Conservation (phyloP, 1,284 basidiomycete genomes). For the Leccinum griseonigrum region DNA sequence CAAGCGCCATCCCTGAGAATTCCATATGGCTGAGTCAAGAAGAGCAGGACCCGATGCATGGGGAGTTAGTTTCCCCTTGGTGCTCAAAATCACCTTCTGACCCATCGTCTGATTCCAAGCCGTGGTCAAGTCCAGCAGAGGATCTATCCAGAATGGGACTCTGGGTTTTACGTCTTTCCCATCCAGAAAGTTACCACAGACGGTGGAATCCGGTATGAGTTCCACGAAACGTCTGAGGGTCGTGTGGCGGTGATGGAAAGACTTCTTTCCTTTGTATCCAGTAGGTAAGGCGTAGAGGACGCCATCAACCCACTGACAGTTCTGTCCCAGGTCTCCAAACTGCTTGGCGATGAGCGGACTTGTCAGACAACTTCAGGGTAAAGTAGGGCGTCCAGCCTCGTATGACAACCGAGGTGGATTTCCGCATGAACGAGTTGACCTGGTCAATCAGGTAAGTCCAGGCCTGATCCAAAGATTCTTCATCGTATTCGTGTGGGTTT, state of each 20-base stretch:
- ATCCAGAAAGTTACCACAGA: not conserved
- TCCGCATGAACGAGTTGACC: not conserved
- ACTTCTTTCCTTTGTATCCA: not conserved
- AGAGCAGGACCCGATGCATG: not conserved
- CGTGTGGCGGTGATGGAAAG: not conserved
- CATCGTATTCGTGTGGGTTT: not conserved
- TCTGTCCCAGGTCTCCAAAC: not conserved
- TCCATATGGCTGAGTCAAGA: not conserved
- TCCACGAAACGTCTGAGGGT: not conserved
- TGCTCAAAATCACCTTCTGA: not conserved
- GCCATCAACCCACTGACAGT: not conserved
- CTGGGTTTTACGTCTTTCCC: not conserved
- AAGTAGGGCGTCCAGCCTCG: not conserved
- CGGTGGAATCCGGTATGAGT: not conserved
- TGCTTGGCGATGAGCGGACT: not conserved
- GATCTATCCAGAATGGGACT: not conserved
- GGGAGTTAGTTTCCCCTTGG: not conserved
- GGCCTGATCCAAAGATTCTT: not conserved
- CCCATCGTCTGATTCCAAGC: not conserved
- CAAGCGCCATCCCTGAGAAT: conserved; percentile 7
- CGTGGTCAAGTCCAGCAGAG: not conserved
- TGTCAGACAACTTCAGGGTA: not conserved
- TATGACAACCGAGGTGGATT: not conserved
- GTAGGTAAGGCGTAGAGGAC: not conserved
- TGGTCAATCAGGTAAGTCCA: not conserved